These are phyloP conservation scores for Phtheirospermum japonicum DNA, from an alignment of 257 asterid genomes.

Conservation along the genomic window DNA sequence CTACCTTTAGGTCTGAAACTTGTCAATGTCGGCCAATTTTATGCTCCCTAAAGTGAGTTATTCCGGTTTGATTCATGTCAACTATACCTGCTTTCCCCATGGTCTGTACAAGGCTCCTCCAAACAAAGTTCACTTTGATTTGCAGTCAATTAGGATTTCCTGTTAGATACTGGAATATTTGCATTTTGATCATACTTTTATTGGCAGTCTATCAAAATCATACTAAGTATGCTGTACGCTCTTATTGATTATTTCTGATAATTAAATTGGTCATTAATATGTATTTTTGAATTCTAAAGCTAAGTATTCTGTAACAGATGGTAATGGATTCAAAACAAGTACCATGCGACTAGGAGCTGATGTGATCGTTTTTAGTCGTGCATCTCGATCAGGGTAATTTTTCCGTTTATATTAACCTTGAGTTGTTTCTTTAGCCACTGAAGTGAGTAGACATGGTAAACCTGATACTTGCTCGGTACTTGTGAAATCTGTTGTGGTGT, in stretches of 20 bases:
- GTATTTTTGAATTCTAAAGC: conserved; percentile 25
- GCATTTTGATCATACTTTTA: not conserved
- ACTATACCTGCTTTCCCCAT: not conserved
- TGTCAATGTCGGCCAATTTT: conserved; percentile 15
- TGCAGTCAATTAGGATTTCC: conserved; percentile 9
- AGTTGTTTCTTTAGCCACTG: conserved; percentile 20
- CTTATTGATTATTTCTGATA: conserved; percentile 6
- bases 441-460: not conserved
- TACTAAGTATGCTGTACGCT: conserved; percentile 15
- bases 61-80: conserved; percentile 22
- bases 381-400: conserved; percentile 63
- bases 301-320: conserved; percentile 52
- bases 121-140: conserved; percentile 13
- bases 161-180: conserved; percentile 21
- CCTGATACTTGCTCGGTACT: conserved; percentile 3
- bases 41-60: conserved; percentile 9
- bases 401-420: conserved; percentile 25
- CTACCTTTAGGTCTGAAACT: conserved; percentile 20
- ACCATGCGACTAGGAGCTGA: conserved; percentile 97
- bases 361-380: conserved; percentile 78
- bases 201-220: conserved; percentile 15
- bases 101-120: conserved; percentile 18
- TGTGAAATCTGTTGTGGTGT: conserved; percentile 18
- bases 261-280: not conserved
- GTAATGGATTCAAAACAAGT: conserved; percentile 97